phyloP scores from a whole-genome alignment of 768 basidiomycete genomes.

The Mycena rebaudengoi region DNA sequence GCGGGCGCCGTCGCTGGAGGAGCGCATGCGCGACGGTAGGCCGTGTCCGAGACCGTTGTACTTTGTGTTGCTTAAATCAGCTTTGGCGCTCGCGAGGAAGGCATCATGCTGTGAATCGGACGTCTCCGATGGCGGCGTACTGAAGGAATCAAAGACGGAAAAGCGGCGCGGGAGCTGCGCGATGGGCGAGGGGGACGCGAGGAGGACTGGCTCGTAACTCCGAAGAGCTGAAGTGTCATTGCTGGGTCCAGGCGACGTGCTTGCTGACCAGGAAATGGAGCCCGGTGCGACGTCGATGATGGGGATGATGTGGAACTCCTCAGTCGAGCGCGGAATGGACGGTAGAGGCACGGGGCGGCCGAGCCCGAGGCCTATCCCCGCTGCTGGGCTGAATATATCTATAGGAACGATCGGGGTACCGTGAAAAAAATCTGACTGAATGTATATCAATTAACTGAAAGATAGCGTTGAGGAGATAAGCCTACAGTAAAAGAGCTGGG shows the following conservation, averaged over 20 bases:
- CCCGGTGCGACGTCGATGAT: slow-evolving; percentile 8
- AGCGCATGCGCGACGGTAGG: slow-evolving; percentile 1
- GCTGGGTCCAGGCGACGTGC: background rate
- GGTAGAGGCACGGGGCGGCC: background rate
- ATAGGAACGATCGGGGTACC: background rate
- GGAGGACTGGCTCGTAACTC: background rate
- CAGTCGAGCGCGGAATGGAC: background rate
- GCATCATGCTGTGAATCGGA: background rate
- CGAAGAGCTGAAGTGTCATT: background rate
- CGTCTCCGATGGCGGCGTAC: background rate
- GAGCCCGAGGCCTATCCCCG: slow-evolving; percentile 14
- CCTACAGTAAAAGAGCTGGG: background rate
- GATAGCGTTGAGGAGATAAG: background rate
- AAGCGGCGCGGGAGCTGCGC: background rate
- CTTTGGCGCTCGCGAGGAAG: background rate
- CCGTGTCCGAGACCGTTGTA: slow-evolving; percentile 7
- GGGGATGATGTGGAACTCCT: background rate
- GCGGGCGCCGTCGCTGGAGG: background rate
- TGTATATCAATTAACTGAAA: background rate
- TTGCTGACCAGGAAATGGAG: background rate
- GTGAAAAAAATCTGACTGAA: background rate
- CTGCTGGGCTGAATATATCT: slow-evolving; percentile 3
- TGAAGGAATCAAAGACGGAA: background rate
- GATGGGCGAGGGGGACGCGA: background rate
- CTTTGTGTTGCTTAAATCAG: background rate